phyloP scores from a whole-genome alignment of 2,329 filamentous ascomycete species.

The Penicillium sclerotigenum region DNA sequence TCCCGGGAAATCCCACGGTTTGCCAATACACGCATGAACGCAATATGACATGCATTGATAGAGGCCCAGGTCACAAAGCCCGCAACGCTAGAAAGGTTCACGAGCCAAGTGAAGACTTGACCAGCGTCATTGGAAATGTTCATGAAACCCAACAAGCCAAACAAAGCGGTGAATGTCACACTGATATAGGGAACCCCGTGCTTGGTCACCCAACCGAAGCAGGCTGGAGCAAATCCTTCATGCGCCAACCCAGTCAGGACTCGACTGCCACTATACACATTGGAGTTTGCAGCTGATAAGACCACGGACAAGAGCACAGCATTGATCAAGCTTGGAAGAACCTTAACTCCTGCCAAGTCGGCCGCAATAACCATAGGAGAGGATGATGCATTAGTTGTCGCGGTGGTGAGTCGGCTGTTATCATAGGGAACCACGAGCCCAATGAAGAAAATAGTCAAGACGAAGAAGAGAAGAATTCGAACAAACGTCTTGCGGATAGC shows the following conservation, averaged over 20 bases:
- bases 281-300: conserved; percentile 42
- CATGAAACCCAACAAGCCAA: conserved; percentile 67
- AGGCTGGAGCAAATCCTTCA: conserved; percentile 42
- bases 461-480: conserved; percentile 62
- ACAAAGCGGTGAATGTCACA: conserved; percentile 44
- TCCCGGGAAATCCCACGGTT: conserved; percentile 56
- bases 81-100: conserved; percentile 35
- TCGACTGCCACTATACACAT: conserved; percentile 54
- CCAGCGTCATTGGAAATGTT: conserved; percentile 62
- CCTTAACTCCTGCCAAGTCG: conserved; percentile 36
- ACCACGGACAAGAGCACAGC: conserved; percentile 41
- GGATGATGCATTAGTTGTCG: conserved; percentile 26
- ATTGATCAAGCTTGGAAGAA: conserved; percentile 40
- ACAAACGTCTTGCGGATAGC: conserved; percentile 73
- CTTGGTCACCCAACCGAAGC: conserved; percentile 41
- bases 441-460: conserved; percentile 57
- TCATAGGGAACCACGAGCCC: conserved; percentile 68
- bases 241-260: conserved; percentile 64
- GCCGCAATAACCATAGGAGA: conserved; percentile 44
- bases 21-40: conserved; percentile 59
- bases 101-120: conserved; percentile 51
- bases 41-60: conserved; percentile 57
- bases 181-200: conserved; percentile 44
- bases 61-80: conserved; percentile 36
- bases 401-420: conserved; percentile 47